Evolutionary conservation across 2,329 filamentous ascomycete species (phyloP), one percentile per base, ranked within the genome.

Genomic region (Trichothecium sympodiale): DNA sequence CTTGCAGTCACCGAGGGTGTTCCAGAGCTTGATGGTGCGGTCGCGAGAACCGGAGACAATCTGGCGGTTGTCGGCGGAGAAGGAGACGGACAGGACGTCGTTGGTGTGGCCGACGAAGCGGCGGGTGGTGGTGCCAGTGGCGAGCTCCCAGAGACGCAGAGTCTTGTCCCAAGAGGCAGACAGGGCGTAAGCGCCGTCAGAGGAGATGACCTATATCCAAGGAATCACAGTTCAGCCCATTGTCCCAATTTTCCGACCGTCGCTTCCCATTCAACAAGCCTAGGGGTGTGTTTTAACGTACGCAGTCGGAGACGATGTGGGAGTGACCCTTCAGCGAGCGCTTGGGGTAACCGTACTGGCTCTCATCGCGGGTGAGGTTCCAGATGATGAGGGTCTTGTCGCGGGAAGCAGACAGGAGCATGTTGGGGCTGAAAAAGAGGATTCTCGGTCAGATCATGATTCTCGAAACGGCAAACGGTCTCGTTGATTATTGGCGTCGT

Each of bases 1-100:
- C 79, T 98, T 98, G 88, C 91, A 98, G 80, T 98, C 91, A 71
- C 91, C 91, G 51, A 98, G 86, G 56, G 91, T 98, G 79, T 98
- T 98, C 91, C 91, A 98, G 59, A 98, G 82, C 85, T 96, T 98
- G 79, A 98, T 96, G 61, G 84, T 86, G 65, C 87, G 83, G 77
- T 98, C 91, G 66, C 91, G 88, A 49, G 91, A 96, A 52, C 88
- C 91, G 51, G 91, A 96, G 58, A 96, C 91, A 69, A 98, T 96
- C 78, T 96, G 91, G 64, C 91, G 84, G 84, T 96, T 96, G 77
- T 98, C 91, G 79, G 91, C 91, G 57, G 91, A 96, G 84, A 98
- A 98, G 54, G 88, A 95, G 65, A 98, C 91, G 65, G 89, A 96
- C 63, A 96, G 87, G 57, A 98, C 89, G 62, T 96, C 91, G 77